phyloP scores from a whole-genome alignment of 352 stramenopile species.

The Thraustochytrium striatum region DNA sequence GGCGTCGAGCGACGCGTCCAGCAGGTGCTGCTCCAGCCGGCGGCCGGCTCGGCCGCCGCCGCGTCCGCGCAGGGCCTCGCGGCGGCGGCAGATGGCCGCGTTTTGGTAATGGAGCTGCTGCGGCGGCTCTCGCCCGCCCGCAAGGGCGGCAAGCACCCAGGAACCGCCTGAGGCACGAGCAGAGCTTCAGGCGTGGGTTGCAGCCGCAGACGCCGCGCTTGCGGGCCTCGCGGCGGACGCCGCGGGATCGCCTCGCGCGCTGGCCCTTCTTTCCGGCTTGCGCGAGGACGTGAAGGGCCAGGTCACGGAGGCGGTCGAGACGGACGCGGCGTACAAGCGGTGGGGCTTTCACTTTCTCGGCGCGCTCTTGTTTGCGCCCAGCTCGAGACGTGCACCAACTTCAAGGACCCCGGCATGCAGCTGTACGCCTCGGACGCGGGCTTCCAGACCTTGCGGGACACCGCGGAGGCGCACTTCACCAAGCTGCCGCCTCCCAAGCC shows the following conservation, averaged over 20 bases:
- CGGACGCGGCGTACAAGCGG: neutral
- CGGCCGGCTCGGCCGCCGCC: no score
- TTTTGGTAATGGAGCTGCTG: neutral
- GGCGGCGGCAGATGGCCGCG: no score
- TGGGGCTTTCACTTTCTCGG: slow-evolving; percentile 54
- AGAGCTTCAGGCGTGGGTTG: neutral
- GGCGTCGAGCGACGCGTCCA: neutral
- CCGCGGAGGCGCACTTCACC: slow-evolving; percentile 29
- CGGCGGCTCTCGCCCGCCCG: neutral
- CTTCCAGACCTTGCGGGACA: slow-evolving; percentile 45
- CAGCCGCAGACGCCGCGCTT: neutral
- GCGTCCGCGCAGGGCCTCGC: no score
- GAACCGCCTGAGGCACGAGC: neutral
- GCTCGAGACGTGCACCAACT: slow-evolving; percentile 55
- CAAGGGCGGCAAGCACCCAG: neutral
- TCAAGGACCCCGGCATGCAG: slow-evolving; percentile 56
- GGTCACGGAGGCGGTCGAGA: slow-evolving; percentile 34
- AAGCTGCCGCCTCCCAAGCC: slow-evolving; percentile 48
- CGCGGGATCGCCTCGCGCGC: neutral
- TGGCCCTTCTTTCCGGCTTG: neutral
- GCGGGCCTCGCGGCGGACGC: neutral
- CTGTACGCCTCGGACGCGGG: slow-evolving; percentile 31
- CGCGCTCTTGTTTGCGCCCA: slow-evolving; percentile 49
- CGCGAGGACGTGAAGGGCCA: slow-evolving; percentile 20
- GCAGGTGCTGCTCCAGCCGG: no score